phyloP scores from a whole-genome alignment of 129 eudicot species.

The Flaveria brownii region DNA sequence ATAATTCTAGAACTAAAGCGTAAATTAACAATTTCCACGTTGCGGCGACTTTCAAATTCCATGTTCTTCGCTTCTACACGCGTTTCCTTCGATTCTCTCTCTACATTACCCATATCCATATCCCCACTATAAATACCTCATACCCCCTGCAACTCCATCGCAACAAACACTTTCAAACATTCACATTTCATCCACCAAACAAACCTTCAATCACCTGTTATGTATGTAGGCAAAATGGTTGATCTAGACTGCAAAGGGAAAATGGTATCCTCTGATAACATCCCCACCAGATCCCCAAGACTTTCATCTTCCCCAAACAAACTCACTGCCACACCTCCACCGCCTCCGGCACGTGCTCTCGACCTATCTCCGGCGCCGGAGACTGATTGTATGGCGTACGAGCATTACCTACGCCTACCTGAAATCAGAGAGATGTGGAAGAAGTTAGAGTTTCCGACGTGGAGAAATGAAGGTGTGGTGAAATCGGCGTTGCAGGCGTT shows the following conservation, averaged over 20 bases:
- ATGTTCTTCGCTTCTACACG: constrained; percentile 46
- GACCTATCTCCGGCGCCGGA: constrained; percentile 67
- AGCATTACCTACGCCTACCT: constrained; percentile 56
- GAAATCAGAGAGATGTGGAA: constrained; percentile 51
- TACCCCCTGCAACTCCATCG: constrained; percentile 19
- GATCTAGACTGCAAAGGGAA: constrained; percentile 71
- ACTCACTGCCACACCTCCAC: constrained; percentile 44
- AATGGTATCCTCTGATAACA: constrained; percentile 44
- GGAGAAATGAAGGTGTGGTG: constrained; percentile 59
- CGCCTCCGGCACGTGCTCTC: constrained; percentile 40
- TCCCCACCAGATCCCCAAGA: constrained; percentile 59
- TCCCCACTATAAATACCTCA: constrained; percentile 28
- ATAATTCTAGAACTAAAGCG: neutral
- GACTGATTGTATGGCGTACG: constrained; percentile 52
- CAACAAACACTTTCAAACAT: neutral
- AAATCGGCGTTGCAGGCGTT: constrained; percentile 65
- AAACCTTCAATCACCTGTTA: neutral
- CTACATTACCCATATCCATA: constrained; percentile 21
- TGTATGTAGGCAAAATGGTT: constrained; percentile 48
- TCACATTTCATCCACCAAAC: neutral
- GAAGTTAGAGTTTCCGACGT: constrained; percentile 46
- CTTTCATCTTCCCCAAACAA: constrained; percentile 35
- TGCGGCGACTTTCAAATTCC: constrained; percentile 32
- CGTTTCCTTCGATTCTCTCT: constrained; percentile 34
- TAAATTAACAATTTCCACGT: constrained; percentile 10